phyloP scores from a whole-genome alignment of 106 monocot species.

The Acorus gramineus region DNA sequence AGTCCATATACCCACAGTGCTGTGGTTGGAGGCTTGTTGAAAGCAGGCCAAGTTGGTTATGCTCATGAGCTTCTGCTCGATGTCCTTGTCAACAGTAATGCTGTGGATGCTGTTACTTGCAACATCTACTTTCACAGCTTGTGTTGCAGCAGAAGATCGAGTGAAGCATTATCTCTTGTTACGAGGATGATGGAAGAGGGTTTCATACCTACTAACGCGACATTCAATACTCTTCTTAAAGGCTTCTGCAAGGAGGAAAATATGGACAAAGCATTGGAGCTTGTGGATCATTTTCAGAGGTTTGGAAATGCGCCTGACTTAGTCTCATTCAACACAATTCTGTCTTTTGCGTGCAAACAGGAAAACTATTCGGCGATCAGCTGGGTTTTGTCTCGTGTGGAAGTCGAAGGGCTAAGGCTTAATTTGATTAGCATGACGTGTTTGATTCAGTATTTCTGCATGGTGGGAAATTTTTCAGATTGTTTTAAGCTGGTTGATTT shows the following conservation, averaged over 20 bases:
- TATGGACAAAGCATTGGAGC: slow-evolving; percentile 25
- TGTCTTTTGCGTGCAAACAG: slow-evolving; percentile 45
- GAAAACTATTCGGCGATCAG: slow-evolving; percentile 22
- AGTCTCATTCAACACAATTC: slow-evolving; percentile 45
- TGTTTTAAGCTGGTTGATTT: slow-evolving; percentile 17
- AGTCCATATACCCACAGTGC: slow-evolving; percentile 25
- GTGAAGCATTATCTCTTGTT: slow-evolving; percentile 16
- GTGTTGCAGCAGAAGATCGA: slow-evolving; percentile 23
- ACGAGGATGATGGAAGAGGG: slow-evolving; percentile 20
- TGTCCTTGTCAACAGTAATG: slow-evolving; percentile 1
- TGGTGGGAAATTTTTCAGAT: slow-evolving; percentile 7
- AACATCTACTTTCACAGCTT: slow-evolving; percentile 46
- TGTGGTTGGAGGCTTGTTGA: slow-evolving; percentile 35
- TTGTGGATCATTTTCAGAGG: slow-evolving; percentile 22
- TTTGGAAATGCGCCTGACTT: slow-evolving; percentile 22
- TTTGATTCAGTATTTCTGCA: slow-evolving; percentile 31
- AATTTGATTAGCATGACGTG: slow-evolving; percentile 28
- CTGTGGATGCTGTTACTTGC: slow-evolving; percentile 31
- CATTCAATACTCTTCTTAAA: slow-evolving; percentile 46
- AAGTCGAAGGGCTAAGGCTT: slow-evolving; percentile 19
- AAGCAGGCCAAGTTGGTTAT: slow-evolving; percentile 20
- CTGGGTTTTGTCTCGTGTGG: slow-evolving; percentile 28
- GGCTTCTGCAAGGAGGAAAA: slow-evolving; percentile 35
- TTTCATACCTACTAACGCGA: slow-evolving; percentile 24
- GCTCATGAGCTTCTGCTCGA: slow-evolving; percentile 20